These are phyloP conservation scores for Roridomyces roridus DNA, from an alignment of 768 basidiomycete species.

Conservation along the genomic window DNA sequence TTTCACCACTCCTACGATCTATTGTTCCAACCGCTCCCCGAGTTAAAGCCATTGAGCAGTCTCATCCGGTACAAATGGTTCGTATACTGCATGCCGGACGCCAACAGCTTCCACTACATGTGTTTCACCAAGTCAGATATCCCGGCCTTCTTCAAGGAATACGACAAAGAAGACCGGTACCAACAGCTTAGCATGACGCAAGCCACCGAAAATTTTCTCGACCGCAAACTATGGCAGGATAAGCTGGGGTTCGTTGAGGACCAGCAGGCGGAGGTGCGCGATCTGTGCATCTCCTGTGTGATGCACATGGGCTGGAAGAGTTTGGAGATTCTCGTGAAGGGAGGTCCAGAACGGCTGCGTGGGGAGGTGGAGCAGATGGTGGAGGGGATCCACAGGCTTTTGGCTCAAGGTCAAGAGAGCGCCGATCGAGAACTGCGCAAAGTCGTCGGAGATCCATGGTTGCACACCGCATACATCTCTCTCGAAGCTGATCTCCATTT, in stretches of 20 bases:
- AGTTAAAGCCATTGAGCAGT: constrained; percentile 17
- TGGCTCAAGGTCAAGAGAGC: not conserved
- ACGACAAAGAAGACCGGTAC: constrained; percentile 6
- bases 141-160: constrained; percentile 13
- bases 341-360: constrained; percentile 1
- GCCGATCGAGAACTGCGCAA: not conserved
- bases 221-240: not conserved
- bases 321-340: constrained; percentile 9
- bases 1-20: constrained; percentile 23
- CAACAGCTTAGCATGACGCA: constrained; percentile 16
- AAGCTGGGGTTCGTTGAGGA: not conserved
- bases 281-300: not conserved
- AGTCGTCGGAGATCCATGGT: constrained; percentile 16
- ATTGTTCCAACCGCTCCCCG: constrained; percentile 3
- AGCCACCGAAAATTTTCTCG: not conserved
- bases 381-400: not conserved
- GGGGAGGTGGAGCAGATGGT: constrained; percentile 11
- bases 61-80: constrained; percentile 21
- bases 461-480: not conserved
- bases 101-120: constrained; percentile 18
- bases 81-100: constrained; percentile 24
- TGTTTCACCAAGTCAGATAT: not conserved
- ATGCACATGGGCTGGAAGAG: constrained; percentile 20
- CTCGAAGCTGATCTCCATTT: not conserved
- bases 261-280: too few species aligned